Base-by-base conservation (phyloP, 169 alveolate species). In the Plasmodium ovale region DNA sequence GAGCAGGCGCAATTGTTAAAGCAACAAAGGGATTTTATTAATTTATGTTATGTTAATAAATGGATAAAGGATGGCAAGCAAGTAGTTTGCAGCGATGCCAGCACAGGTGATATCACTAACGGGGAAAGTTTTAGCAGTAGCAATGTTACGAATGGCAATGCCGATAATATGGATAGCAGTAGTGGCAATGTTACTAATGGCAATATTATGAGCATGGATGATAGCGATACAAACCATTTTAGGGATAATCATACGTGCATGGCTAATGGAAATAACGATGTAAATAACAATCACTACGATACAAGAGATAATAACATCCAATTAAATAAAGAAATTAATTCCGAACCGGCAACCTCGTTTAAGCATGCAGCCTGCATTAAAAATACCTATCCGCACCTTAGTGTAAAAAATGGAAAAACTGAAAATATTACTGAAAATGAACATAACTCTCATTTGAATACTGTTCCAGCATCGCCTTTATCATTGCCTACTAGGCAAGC, bases 11-110 rank as follows among this genome's bases (percentile, higher is more conserved):
- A 89, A 25, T 73, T 92, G 59, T 93, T 93, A 39, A 92, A 93
- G 62, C 94, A 93, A 47, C 96, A 93, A 59, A 85, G 96, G 35
- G 96, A 93, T 2, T 77, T 44, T 77, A 44, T 77, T 60, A 77
- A 77, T 4, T 29, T 77, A n/a, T 77, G 88, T 6, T 77, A 77
- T 23, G 58, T 33, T 47, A 64, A 77, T 62, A 77, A 64, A 9
- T 77, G 88, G 88, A 37, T 60, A 37, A 51, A 29, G 7, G 25
- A 44, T 21, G 35, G 16, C n/a, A 39, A 65, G 1, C n/a, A n/a
- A n/a, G n/a, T n/a, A n/a, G n/a, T n/a, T n/a, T n/a, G n/a, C n/a
- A n/a, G n/a, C n/a, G n/a, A n/a, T n/a, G n/a, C n/a, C n/a, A n/a
- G n/a, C n/a, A n/a, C n/a, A n/a, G n/a, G n/a, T n/a, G n/a, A n/a